These are phyloP conservation scores for Fusarium albidum DNA, from an alignment of 2,329 filamentous ascomycete genomes.

Conservation along the genomic window DNA sequence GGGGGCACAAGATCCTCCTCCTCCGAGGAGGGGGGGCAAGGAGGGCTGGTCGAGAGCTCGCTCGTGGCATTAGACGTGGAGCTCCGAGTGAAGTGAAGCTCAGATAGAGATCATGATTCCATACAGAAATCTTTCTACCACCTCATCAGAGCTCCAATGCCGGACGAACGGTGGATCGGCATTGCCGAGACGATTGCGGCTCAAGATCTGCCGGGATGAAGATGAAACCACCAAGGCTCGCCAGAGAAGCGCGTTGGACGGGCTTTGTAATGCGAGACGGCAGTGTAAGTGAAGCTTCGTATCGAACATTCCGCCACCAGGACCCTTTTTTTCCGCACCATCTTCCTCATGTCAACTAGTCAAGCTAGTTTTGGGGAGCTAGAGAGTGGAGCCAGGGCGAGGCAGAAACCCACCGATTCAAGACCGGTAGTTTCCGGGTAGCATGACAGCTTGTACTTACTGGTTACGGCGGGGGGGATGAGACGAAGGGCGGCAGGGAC, in stretches of 20 bases:
- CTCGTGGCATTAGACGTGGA: conserved; percentile 2
- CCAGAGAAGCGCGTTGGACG: conserved; percentile 24
- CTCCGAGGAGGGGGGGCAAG: conserved; percentile 1
- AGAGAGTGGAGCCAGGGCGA: conserved; percentile 5
- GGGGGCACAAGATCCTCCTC: conserved; percentile 2
- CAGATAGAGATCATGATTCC: neutral
- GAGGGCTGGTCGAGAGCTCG: too few species aligned
- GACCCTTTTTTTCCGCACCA: neutral
- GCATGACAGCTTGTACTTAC: conserved; percentile 14
- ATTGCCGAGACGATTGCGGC: conserved; percentile 14
- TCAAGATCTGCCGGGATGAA: conserved; percentile 29
- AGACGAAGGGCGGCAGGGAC: conserved; percentile 32
- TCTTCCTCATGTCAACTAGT: conserved; percentile 9
- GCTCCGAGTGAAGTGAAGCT: conserved; percentile 10
- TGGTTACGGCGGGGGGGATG: conserved; percentile 12
- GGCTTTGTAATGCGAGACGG: conserved; percentile 25
- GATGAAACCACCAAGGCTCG: conserved; percentile 32
- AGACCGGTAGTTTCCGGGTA: conserved; percentile 19
- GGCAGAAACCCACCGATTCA: conserved; percentile 15
- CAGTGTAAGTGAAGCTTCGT: conserved; percentile 20
- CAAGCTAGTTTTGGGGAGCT: too few species aligned
- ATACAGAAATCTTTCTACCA: too few species aligned
- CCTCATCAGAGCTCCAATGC: conserved; percentile 5
- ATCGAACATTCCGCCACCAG: conserved; percentile 9
- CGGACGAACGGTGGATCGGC: conserved; percentile 29